These are phyloP conservation scores for Phytophthora rubi DNA, from an alignment of 352 stramenopile genomes.

Conservation along the genomic window DNA sequence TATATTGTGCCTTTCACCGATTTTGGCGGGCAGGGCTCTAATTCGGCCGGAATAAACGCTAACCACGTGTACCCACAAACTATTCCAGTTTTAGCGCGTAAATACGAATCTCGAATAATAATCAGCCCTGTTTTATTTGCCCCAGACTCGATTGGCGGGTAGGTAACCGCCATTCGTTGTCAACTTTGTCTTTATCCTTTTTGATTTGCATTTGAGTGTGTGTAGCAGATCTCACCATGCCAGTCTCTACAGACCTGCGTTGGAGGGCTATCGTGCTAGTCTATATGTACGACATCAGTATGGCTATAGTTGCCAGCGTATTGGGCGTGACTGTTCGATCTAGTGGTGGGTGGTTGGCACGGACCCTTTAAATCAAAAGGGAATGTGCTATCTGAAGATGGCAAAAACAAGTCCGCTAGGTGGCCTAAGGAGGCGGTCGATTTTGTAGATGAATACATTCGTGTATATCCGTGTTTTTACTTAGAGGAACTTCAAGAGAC, in stretches of 20 bases:
- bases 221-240: not conserved
- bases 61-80: too few species aligned
- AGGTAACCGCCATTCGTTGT: not conserved
- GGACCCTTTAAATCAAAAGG: not conserved
- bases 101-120: too few species aligned
- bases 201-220: too few species aligned
- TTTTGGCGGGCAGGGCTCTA: too few species aligned
- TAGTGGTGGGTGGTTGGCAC: not conserved
- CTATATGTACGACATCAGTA: not conserved
- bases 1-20: too few species aligned
- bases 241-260: not conserved
- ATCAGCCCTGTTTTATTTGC: too few species aligned
- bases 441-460: constrained; percentile 1
- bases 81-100: too few species aligned
- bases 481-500: not conserved
- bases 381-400: not conserved
- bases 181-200: not conserved
- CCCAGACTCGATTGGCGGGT: not conserved
- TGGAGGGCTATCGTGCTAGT: not conserved
- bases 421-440: not conserved
- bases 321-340: not conserved
- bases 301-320: not conserved
- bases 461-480: not conserved
- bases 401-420: not conserved
- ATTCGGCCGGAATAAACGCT: too few species aligned